Conservation (phyloP, 2,329 filamentous ascomycete genomes). For the Monosporascus sp. region DNA sequence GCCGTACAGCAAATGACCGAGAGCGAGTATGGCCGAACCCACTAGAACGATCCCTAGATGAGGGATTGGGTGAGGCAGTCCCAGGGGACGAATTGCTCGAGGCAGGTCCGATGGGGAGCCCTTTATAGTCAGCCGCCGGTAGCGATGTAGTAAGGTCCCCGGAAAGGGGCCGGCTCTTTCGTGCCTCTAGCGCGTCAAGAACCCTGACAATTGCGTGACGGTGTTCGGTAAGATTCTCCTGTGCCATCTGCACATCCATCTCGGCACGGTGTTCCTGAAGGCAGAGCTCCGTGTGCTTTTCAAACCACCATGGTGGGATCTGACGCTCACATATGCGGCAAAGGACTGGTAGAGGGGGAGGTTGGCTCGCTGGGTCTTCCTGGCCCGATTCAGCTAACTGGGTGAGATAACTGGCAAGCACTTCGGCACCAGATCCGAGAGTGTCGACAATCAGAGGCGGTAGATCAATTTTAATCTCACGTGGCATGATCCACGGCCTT, state of each 20-base stretch:
- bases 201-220: constrained; percentile 93
- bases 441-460: constrained; percentile 86
- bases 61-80: constrained; percentile 64
- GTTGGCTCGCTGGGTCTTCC: constrained; percentile 68
- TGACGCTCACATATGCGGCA: constrained; percentile 97
- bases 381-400: constrained; percentile 77
- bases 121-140: constrained; percentile 77
- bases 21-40: constrained; percentile 75
- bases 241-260: constrained; percentile 95
- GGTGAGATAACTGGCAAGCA: constrained; percentile 90
- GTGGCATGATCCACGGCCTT: constrained; percentile 78
- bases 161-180: constrained; percentile 58
- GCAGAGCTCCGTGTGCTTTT: constrained; percentile 96
- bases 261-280: constrained; percentile 93
- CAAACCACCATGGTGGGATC: constrained; percentile 99
- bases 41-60: constrained; percentile 67
- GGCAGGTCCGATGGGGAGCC: constrained; percentile 71
- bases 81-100: constrained; percentile 68
- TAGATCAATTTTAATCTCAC: constrained; percentile 94
- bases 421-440: constrained; percentile 87
- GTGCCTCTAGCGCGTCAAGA: constrained; percentile 81
- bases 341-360: constrained; percentile 77
- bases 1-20: constrained; percentile 83
- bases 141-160: constrained; percentile 44
- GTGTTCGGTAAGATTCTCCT: constrained; percentile 88